Evolutionary conservation across 2,329 filamentous ascomycete genomes (phyloP), one percentile per base, ranked within the genome.

Genomic region (Pyrenophora graminea): DNA sequence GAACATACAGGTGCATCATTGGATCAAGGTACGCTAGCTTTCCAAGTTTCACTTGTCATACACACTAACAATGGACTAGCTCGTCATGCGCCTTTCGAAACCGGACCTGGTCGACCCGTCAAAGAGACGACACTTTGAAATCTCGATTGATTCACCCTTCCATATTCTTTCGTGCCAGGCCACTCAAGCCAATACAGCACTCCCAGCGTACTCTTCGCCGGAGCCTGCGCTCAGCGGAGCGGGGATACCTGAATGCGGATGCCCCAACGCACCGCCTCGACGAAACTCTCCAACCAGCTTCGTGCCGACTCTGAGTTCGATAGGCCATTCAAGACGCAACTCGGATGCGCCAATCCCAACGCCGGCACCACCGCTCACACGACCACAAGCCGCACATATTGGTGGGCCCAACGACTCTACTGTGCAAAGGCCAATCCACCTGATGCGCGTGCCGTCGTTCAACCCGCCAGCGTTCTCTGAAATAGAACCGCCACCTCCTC

Each of bases 61-160:
- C 32, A 27, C 31, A 48, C 50, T 57, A 51, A 64, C 37, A 39
- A 15, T 31, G 13, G n/a, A 5, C 30, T 55, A 93, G 90, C 91
- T 96, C 67, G 91, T 96, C 55, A 90, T 97, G 85, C 88, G 92
- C 45, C 86, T 97, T 39, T 96, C 91, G 25, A 91, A 90, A 63
- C 79, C 88, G 12, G 92, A 96, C 63, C 83, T 86, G 33, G 85
- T 87, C 9, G 89, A 96, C 64, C 86, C 91, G 0, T 80, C 79
- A 1, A 92, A 92, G 68, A 85, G 91, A 57, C 84, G 91, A 30
- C 92, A 96, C 69, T 97, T 96, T 62, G 92, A 97, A 73, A 96
- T 96, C 64, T 96, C 91, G 61, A 97, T 97, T 63, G 92, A 97
- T 74, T 96, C 91, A 1, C 92, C 92, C 1, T 93, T 97, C 69